Percentiles rank a stretch among this genome's conserved stretches.
Evolutionary conservation across 148 eudicot species (phyloP).

Genomic region (Rhododendron williamsianum): DNA sequence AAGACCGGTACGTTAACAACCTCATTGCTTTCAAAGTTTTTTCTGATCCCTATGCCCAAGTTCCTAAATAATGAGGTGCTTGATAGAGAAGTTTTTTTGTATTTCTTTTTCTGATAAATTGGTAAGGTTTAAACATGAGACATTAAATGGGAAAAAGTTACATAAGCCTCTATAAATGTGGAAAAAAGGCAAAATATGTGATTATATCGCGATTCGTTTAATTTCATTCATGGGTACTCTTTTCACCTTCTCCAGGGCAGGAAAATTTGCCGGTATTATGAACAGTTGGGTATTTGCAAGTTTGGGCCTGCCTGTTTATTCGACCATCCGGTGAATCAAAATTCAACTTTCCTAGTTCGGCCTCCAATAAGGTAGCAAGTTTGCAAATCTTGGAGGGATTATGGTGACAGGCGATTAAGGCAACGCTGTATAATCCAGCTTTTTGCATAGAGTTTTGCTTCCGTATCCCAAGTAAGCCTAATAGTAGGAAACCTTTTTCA

Average conservation of each 20-base stretch:
- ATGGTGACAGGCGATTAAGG: slow-evolving; percentile 7
- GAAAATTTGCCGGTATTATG: slow-evolving; percentile 46
- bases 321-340: slow-evolving; percentile 39
- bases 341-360: slow-evolving; percentile 22
- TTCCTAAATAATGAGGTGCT: neutral
- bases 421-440: neutral
- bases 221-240: neutral
- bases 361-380: slow-evolving; percentile 4
- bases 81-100: neutral
- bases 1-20: slow-evolving; percentile 44
- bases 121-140: neutral
- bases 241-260: slow-evolving; percentile 37
- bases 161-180: neutral
- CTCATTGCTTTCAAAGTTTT: neutral
- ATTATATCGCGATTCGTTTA: neutral
- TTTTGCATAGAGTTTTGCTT: neutral
- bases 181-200: neutral
- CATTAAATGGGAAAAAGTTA: neutral
- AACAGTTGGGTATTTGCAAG: slow-evolving; percentile 53
- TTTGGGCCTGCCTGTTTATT: slow-evolving; percentile 45
- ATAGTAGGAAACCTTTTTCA: neutral
- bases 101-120: neutral
- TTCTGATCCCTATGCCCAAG: neutral
- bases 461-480: neutral
- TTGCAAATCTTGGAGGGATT: neutral